Evolutionary conservation across 2,329 filamentous ascomycete genomes (phyloP), one percentile per base, ranked within the genome.

Genomic region (Fusarium drepaniforme): DNA sequence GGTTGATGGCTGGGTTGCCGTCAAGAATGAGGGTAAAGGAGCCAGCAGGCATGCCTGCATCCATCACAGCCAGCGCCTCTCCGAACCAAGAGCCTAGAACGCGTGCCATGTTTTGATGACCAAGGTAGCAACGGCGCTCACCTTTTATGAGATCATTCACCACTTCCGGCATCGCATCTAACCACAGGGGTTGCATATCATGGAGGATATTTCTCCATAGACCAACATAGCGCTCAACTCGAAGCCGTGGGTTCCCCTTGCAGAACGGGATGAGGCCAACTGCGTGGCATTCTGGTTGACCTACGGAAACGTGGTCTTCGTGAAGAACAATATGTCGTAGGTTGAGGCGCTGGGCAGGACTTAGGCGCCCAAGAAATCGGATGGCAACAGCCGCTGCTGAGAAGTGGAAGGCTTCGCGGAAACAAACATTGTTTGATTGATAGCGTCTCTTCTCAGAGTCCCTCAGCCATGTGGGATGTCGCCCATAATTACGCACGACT

Each of bases 401-500:
- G 37, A 72, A 72, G 4, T 49, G 68, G 33, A n/a, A 37, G 9
- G 60, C 67, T n/a, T 63, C 12, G 8, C 64, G 68, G 21, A 53
- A 63, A 21, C 56, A 25, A 44, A 44, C 40, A 23, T 44, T 44
- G 4, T 11, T 44, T 25, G 33, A 13, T n/a, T 12, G n/a, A 33
- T 57, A 44, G 1, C 30, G 30, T 57, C 56, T 23, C n/a, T 13
- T 18, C 51, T 57, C 21, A 30, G 38, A 40, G 18, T 9, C 16
- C 37, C 16, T 16, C 15, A 38, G 16, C 37, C 37, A 8, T 8
- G 16, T 8, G 37, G 7, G 37, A 38, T 15, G 16, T 16, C 37
- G 37, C 16, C 37, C 16, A 38, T 38, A 9, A 18, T 8, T 16
- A 8, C 37, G 37, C 37, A 38, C 15, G 37, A 38, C 37, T 16